phyloP scores from a whole-genome alignment of 768 basidiomycete genomes.

The Wakefieldia striispora region DNA sequence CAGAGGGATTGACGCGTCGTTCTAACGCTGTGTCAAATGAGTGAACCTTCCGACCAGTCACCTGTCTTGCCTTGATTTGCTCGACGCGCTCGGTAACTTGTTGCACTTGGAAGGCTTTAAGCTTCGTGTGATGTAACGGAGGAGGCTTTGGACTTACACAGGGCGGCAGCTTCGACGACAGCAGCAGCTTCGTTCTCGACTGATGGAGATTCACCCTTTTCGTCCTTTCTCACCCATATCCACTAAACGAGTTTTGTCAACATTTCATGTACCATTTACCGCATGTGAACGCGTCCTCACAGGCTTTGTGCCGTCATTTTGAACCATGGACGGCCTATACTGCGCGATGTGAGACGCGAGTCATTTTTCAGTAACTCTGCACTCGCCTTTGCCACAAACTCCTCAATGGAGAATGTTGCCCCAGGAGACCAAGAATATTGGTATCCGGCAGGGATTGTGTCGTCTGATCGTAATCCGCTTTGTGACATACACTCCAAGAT shows the following conservation, averaged over 20 bases:
- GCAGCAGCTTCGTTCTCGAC: slow-evolving; percentile 31
- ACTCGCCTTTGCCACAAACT: slow-evolving; percentile 55
- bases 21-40: slow-evolving; percentile 36
- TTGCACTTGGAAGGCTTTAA: slow-evolving; percentile 42
- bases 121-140: background rate
- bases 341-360: slow-evolving; percentile 24
- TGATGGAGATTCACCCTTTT: slow-evolving; percentile 5
- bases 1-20: slow-evolving; percentile 61
- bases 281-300: slow-evolving; percentile 37
- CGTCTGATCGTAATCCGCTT: slow-evolving; percentile 32
- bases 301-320: slow-evolving; percentile 73
- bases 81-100: slow-evolving; percentile 57
- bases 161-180: slow-evolving; percentile 41
- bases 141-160: slow-evolving; percentile 36
- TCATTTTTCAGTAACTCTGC: background rate
- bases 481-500: slow-evolving; percentile 9
- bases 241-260: slow-evolving; percentile 42
- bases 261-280: background rate
- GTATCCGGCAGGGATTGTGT: slow-evolving; percentile 40
- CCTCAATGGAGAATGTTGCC: slow-evolving; percentile 42
- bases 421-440: slow-evolving; percentile 52
- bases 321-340: slow-evolving; percentile 77
- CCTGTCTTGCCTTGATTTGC: slow-evolving; percentile 49
- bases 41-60: background rate
- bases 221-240: slow-evolving; percentile 53